phyloP scores from a whole-genome alignment of 2,329 filamentous ascomycete species.

The Apiospora pterosperma region DNA sequence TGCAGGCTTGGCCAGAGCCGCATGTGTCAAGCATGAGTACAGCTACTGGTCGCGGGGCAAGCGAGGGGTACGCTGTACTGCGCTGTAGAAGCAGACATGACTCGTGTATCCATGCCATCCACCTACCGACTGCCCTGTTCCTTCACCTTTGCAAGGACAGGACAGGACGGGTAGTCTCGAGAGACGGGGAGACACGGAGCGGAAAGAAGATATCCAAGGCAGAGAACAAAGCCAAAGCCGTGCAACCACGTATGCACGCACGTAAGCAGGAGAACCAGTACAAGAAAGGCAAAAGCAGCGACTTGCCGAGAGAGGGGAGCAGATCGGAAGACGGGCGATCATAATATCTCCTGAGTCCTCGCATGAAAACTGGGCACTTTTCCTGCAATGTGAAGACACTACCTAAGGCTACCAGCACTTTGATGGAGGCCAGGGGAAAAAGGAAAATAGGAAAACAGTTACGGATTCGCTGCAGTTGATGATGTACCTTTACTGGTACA shows the following conservation, averaged over 20 bases:
- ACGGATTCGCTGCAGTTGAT: no score
- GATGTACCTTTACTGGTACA: no score
- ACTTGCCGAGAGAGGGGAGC: neutral
- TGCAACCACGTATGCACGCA: neutral
- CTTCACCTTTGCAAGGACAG: neutral
- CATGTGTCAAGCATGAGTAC: neutral
- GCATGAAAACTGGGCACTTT: neutral
- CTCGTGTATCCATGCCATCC: no score
- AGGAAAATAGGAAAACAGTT: no score
- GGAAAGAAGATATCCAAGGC: neutral
- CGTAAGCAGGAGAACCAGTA: neutral
- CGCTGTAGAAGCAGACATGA: no score
- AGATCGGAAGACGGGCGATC: neutral
- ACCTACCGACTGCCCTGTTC: no score
- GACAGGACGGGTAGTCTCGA: no score
- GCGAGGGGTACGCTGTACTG: no score
- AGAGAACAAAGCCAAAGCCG: neutral
- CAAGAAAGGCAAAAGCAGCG: neutral
- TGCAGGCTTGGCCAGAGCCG: neutral
- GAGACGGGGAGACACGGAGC: neutral
- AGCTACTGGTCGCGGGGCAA: no score
- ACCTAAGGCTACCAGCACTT: no score
- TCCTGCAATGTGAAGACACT: no score
- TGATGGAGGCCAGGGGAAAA: no score
- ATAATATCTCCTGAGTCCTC: neutral